Percentiles rank a stretch among this genome's conserved stretches.
Evolutionary conservation across 495 filamentous ascomycete genomes (phyloP).

Genomic region (Aspergillus baeticus): DNA sequence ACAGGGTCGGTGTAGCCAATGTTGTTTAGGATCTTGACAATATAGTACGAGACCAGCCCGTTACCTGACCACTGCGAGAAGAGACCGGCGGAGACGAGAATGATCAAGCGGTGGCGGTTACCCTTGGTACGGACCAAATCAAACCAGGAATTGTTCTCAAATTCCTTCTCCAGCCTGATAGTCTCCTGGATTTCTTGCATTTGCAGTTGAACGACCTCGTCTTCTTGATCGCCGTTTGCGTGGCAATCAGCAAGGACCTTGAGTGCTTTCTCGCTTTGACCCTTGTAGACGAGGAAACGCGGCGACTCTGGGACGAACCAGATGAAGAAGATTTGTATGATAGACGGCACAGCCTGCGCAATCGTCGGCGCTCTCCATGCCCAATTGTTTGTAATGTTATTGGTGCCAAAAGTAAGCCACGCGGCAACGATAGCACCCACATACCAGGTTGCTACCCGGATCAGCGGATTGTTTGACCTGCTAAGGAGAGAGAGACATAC

Average conservation of each 20-base stretch:
- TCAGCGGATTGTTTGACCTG: constrained; percentile 16
- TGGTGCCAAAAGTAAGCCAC: constrained; percentile 35
- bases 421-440: constrained; percentile 44
- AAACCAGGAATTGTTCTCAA: constrained; percentile 33
- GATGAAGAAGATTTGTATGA: constrained; percentile 46
- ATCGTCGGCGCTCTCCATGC: constrained; percentile 49
- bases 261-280: constrained; percentile 37
- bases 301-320: constrained; percentile 51
- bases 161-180: constrained; percentile 33
- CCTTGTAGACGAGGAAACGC: constrained; percentile 35
- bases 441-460: constrained; percentile 16
- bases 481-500: constrained; percentile 40
- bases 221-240: constrained; percentile 27
- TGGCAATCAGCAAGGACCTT: constrained; percentile 36
- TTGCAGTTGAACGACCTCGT: constrained; percentile 30
- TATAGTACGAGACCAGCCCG: constrained; percentile 65
- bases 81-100: constrained; percentile 57
- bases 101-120: constrained; percentile 61
- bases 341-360: constrained; percentile 46
- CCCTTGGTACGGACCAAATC: constrained; percentile 68
- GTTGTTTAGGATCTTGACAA: constrained; percentile 52
- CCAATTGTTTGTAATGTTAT: constrained; percentile 44
- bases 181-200: constrained; percentile 36
- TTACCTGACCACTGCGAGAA: constrained; percentile 69
- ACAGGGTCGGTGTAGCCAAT: constrained; percentile 53